Conservation (phyloP, 2,329 filamentous ascomycete genomes). For the Metarhizium robertsii region DNA sequence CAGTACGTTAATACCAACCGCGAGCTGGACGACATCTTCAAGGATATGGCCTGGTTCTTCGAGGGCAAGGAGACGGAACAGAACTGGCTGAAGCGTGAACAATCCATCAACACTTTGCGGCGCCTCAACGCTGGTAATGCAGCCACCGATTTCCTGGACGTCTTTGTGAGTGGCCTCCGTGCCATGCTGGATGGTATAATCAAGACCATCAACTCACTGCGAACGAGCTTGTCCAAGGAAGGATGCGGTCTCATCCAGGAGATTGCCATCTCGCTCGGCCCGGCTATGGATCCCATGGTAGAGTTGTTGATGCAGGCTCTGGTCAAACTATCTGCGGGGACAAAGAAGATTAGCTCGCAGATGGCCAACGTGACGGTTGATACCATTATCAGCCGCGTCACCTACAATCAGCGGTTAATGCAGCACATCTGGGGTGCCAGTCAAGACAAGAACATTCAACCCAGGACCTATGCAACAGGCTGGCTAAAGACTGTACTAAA, state of each 20-base stretch:
- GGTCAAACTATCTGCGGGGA: slow-evolving; percentile 79
- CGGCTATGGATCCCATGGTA: slow-evolving; percentile 77
- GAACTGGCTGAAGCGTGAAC: slow-evolving; percentile 85
- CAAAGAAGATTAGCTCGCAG: slow-evolving; percentile 87
- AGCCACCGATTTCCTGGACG: slow-evolving; percentile 62
- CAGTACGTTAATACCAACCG: slow-evolving; percentile 74
- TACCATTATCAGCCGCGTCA: slow-evolving; percentile 65
- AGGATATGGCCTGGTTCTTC: slow-evolving; percentile 71
- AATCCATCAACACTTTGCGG: slow-evolving; percentile 66
- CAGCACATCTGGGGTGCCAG: slow-evolving; percentile 76
- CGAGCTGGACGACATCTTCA: slow-evolving; percentile 81
- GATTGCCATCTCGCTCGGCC: slow-evolving; percentile 64
- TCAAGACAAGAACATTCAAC: slow-evolving; percentile 89
- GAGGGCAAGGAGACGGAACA: slow-evolving; percentile 84
- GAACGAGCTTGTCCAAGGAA: slow-evolving; percentile 84
- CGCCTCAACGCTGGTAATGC: slow-evolving; percentile 77
- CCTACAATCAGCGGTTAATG: slow-evolving; percentile 72
- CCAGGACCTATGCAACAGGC: slow-evolving; percentile 65
- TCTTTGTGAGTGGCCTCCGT: slow-evolving; percentile 64
- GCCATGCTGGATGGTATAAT: slow-evolving; percentile 76
- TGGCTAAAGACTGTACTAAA: slow-evolving; percentile 81
- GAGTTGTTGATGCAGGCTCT: slow-evolving; percentile 84
- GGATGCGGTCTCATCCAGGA: slow-evolving; percentile 81
- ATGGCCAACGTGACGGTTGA: slow-evolving; percentile 76
- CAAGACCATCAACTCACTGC: slow-evolving; percentile 72